Evolutionary conservation across 2,329 filamentous ascomycete species (phyloP), one percentile per base, ranked within the genome.

Genomic region (Lecanoromycetidae sp.): DNA sequence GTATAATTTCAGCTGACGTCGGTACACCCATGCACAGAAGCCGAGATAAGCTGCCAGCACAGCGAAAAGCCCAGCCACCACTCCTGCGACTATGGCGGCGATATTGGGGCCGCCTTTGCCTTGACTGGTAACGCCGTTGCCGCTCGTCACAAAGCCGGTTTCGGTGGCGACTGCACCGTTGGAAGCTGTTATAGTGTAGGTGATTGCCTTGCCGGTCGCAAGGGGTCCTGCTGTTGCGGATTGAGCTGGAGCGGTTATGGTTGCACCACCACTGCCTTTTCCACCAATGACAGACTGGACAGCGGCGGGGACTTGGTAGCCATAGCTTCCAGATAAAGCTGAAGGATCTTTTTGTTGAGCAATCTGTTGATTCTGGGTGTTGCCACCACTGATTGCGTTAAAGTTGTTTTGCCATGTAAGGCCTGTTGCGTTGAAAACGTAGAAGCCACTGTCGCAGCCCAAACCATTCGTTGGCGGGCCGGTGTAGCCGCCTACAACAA

Each of bases 1-100:
- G 69, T 86, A 87, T 8, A 83, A 74, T 25, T 67, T 63, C 13
- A 87, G 73, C 60, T 84, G 82, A 40, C 79, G 79, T 23, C 81
- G 73, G 67, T 87, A 87, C 6, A 87, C 66, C 76, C 79, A 86
- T 48, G 86, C 83, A 57, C 77, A 82, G 68, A 86, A 86, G 49
- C 81, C 82, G 22, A 86, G 77, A 63, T 86, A 86, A 29, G 79
- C 74, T 40, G 84, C 79, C 49, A 79, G 72, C 46, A 82, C 56
- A 39, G 76, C 76, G 4, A 83, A 70, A 3, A 80, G 57, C n/a
- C 79, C 81, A 0, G 83, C 82, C 26, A 87, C 66, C 17, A 80
- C 68, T 13, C 72, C 74, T 0, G 73, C 74, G 9, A 75, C 65
- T 43, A 78, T 77, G 46, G 75, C 74, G 41, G 66, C 75, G 42